Evolutionary conservation across 1,284 basidiomycete genomes (phyloP).

Genomic region (Cryptococcus sp.): DNA sequence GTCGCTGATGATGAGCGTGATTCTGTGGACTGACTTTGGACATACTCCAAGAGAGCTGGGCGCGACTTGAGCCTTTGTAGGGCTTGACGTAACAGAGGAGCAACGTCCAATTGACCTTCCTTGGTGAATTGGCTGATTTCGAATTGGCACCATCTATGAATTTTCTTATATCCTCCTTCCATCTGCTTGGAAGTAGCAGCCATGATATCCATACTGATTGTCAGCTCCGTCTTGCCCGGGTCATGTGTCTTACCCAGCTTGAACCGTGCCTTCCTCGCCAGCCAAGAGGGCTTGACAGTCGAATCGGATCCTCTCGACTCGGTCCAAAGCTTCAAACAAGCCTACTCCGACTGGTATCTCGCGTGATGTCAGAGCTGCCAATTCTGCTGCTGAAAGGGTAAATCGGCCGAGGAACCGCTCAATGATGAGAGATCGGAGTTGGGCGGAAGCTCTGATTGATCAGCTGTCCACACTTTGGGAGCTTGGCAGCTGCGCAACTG

Average conservation of each 20-base stretch:
- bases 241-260: constrained; percentile 62
- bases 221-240: constrained; percentile 3
- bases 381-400: constrained; percentile 70
- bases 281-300: constrained; percentile 80
- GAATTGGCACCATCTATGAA: constrained; percentile 77
- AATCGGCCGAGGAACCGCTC: constrained; percentile 76
- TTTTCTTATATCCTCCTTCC: constrained; percentile 84
- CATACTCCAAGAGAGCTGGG: constrained; percentile 70
- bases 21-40: background rate
- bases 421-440: constrained; percentile 64
- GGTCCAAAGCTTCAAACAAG: constrained; percentile 83
- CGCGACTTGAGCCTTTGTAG: constrained; percentile 67
- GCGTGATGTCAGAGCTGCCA: constrained; percentile 67
- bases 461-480: background rate
- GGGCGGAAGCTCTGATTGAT: constrained; percentile 51
- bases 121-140: constrained; percentile 78
- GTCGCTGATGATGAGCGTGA: constrained; percentile 55
- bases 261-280: constrained; percentile 74
- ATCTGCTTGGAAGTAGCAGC: constrained; percentile 71
- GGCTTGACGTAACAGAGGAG: constrained; percentile 64
- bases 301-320: constrained; percentile 71
- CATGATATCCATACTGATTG: constrained; percentile 77
- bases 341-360: constrained; percentile 67
- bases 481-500: constrained; percentile 17
- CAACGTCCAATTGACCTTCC: constrained; percentile 75